A percentile compares a stretch with the other conserved stretches of the same genome.
Evolutionary conservation across 257 asterid species (phyloP).

Genomic region (Solanum virginianum): DNA sequence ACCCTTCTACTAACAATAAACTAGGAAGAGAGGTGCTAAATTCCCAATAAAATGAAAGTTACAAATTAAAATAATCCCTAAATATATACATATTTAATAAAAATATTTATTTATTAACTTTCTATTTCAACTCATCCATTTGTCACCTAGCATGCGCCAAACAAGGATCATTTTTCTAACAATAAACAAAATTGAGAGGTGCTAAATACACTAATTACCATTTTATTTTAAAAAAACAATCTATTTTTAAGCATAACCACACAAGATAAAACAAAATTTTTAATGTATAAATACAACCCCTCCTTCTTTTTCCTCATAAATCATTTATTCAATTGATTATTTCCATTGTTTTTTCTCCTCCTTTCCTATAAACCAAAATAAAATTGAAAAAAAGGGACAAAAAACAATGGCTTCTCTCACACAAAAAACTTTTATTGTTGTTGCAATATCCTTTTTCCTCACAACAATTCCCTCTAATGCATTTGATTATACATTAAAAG

Average conservation of each 20-base stretch:
- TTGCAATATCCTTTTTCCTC: background rate
- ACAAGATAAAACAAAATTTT: background rate
- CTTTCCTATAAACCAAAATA: background rate
- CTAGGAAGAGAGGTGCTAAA: background rate
- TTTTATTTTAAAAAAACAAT: background rate
- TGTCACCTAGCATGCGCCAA: background rate
- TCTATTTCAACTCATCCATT: background rate
- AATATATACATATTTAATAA: background rate
- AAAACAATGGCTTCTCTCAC: conserved; percentile 8
- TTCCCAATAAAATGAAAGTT: background rate
- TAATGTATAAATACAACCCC: background rate
- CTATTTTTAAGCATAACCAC: background rate
- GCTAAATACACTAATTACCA: background rate
- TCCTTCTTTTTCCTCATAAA: background rate
- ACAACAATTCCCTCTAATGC: background rate
- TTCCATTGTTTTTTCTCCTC: background rate
- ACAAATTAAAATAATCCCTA: background rate
- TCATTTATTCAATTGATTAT: background rate
- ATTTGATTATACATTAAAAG: background rate
- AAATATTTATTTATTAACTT: background rate
- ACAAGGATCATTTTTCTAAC: background rate
- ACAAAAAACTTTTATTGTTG: background rate
- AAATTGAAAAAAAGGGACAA: background rate
- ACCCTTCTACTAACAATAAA: background rate
- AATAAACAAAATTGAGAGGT: background rate